Percentiles rank a stretch among this genome's conserved stretches.
Evolutionary conservation across 164 flowering plant species (phyloP).

Genomic region (Pachysandra terminalis): DNA sequence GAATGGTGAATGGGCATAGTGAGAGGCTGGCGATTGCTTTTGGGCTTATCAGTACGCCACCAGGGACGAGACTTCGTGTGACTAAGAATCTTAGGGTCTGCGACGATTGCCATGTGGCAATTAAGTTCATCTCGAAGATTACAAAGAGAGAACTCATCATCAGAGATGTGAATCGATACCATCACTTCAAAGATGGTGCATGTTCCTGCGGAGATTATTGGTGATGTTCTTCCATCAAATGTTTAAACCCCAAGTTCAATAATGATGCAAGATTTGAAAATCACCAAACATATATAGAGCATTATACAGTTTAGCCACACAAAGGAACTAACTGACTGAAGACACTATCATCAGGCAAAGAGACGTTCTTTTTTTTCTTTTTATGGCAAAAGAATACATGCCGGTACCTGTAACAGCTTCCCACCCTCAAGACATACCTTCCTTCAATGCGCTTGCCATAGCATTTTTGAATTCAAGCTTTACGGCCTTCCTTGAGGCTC

Average conservation of each 20-base stretch:
- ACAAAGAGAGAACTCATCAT: slow-evolving; percentile 39
- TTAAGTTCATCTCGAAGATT: slow-evolving; percentile 45
- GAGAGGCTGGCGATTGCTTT: slow-evolving; percentile 51
- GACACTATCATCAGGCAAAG: neutral
- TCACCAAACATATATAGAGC: no score
- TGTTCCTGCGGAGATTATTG: slow-evolving; percentile 54
- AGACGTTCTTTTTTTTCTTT: no score
- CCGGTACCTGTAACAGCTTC: no score
- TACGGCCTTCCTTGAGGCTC: slow-evolving; percentile 26
- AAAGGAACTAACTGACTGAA: no score
- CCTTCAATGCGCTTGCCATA: no score
- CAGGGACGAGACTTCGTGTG: slow-evolving; percentile 35
- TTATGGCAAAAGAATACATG: no score
- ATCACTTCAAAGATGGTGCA: slow-evolving; percentile 43
- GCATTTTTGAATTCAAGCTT: no score
- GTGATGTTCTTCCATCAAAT: no score
- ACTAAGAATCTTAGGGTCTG: slow-evolving; percentile 49
- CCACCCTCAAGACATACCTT: no score
- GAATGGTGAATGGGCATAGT: slow-evolving; percentile 42
- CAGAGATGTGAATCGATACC: slow-evolving; percentile 50
- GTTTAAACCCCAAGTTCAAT: no score
- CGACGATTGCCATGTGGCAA: slow-evolving; percentile 51
- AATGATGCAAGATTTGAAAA: no score
- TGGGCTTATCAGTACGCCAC: slow-evolving; percentile 45
- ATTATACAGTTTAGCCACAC: no score